A percentile compares a stretch with the other conserved stretches of the same genome.
These are phyloP conservation scores for Raphanus raphanistrum DNA, from an alignment of 345 rosid genomes.

Conservation along the genomic window DNA sequence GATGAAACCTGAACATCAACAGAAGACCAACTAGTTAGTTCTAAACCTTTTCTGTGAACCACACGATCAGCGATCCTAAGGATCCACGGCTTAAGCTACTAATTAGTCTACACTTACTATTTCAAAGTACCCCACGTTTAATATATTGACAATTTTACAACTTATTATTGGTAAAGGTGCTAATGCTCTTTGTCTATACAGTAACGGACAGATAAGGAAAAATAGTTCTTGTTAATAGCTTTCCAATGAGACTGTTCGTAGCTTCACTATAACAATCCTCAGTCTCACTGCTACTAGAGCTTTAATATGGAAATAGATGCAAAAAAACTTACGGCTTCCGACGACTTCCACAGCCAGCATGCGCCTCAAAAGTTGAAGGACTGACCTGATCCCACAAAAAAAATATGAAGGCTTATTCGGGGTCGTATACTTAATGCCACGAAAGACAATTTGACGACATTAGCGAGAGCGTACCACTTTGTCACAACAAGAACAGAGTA, in stretches of 20 bases:
- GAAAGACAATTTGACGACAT: constrained; percentile 20
- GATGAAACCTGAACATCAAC: constrained; percentile 60
- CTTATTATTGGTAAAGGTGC: neutral
- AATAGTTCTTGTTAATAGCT: neutral
- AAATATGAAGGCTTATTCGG: constrained; percentile 22
- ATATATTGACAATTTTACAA: neutral
- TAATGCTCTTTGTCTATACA: neutral
- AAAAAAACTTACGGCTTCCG: constrained; percentile 81
- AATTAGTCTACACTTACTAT: neutral
- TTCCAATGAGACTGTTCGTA: constrained; percentile 18
- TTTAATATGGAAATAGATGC: neutral
- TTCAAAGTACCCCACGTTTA: neutral
- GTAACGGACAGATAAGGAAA: neutral
- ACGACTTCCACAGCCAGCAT: constrained; percentile 93
- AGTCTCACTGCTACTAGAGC: neutral
- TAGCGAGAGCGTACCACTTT: constrained; percentile 53
- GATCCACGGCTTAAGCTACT: neutral
- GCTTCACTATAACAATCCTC: neutral
- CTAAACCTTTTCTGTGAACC: neutral
- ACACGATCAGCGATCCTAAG: neutral
- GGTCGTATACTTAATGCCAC: neutral
- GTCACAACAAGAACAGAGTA: constrained; percentile 81
- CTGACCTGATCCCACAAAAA: constrained; percentile 61
- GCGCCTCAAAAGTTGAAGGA: constrained; percentile 91
- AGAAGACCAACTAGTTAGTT: constrained; percentile 8